A percentile compares a stretch with the other conserved stretches of the same genome.
Evolutionary conservation across 108 stramenopile genomes (phyloP).

Genomic region (Nitzschia palea): DNA sequence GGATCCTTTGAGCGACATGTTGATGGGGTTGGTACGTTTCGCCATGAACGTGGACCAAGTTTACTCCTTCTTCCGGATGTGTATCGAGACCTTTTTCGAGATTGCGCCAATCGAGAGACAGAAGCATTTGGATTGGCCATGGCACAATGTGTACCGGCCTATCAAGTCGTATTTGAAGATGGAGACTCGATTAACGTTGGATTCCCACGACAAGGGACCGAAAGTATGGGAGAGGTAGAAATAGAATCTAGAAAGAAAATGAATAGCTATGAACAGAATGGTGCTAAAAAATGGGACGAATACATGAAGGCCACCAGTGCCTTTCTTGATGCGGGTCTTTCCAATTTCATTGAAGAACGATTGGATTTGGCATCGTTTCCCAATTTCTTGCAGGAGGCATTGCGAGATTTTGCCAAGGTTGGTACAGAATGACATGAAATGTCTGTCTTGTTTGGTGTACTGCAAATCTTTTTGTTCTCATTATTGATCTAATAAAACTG

Average conservation of each 20-base stretch:
- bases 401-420: constrained; percentile 49
- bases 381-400: constrained; percentile 56
- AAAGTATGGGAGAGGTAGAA: constrained; percentile 6
- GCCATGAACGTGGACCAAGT: constrained; percentile 81
- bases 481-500: no score
- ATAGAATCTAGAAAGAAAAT: constrained; percentile 33
- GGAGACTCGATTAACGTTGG: constrained; percentile 66
- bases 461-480: no score
- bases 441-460: background rate
- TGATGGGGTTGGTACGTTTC: constrained; percentile 48
- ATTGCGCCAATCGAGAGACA: constrained; percentile 36
- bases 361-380: constrained; percentile 67
- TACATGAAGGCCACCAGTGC: constrained; percentile 69
- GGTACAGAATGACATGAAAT: background rate
- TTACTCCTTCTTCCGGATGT: constrained; percentile 63
- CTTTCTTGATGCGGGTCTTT: constrained; percentile 75
- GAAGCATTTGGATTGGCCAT: constrained; percentile 63
- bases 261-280: constrained; percentile 60
- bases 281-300: constrained; percentile 62
- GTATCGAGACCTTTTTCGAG: constrained; percentile 60
- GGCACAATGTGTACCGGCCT: constrained; percentile 73
- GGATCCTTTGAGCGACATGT: constrained; percentile 64
- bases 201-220: constrained; percentile 43
- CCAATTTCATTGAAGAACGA: constrained; percentile 84
- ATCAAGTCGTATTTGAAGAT: constrained; percentile 85